These are phyloP conservation scores for Krasilnikovozyma curviuscula DNA, from an alignment of 768 basidiomycete genomes.

Conservation along the genomic window DNA sequence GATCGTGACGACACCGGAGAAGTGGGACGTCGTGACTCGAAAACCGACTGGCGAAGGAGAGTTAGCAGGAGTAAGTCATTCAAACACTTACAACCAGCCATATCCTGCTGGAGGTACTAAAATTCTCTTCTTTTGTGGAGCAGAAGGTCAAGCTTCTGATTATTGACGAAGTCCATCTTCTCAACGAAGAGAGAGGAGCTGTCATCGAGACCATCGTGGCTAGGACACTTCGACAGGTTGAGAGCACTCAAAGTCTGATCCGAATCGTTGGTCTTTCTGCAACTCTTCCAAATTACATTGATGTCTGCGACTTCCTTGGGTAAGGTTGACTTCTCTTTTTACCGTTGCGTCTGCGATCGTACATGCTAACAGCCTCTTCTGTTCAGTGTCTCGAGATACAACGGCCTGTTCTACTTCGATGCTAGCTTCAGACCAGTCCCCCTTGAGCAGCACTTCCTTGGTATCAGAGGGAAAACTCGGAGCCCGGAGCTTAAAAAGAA, in stretches of 20 bases:
- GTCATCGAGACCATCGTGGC: conserved; percentile 98
- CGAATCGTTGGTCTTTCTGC: conserved; percentile 86
- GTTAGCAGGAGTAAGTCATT: conserved; percentile 54
- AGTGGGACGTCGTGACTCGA: conserved; percentile 97
- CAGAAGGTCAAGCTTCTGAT: conserved; percentile 85
- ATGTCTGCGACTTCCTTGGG: conserved; percentile 89
- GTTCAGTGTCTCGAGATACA: conserved; percentile 28
- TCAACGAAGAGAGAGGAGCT: conserved; percentile 94
- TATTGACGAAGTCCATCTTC: conserved; percentile 89
- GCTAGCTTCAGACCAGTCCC: conserved; percentile 92
- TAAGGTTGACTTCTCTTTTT: conserved; percentile 23
- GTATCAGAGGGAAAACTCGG: conserved; percentile 70
- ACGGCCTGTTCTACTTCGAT: conserved; percentile 91
- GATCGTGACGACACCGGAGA: conserved; percentile 96
- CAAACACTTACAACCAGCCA: not conserved
- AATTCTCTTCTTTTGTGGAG: not conserved
- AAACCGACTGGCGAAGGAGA: conserved; percentile 95
- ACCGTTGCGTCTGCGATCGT: not conserved
- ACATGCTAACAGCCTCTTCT: not conserved
- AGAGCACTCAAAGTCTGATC: conserved; percentile 87
- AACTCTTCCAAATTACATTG: conserved; percentile 88
- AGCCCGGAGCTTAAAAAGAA: conserved; percentile 56
- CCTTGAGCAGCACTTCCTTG: conserved; percentile 90
- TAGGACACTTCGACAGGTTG: conserved; percentile 80
- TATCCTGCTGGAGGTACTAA: not conserved